Percentiles rank a stretch among this genome's conserved stretches.
Conservation (phyloP, 2,329 filamentous ascomycete genomes). For the Raffaelea deltoideospora region DNA sequence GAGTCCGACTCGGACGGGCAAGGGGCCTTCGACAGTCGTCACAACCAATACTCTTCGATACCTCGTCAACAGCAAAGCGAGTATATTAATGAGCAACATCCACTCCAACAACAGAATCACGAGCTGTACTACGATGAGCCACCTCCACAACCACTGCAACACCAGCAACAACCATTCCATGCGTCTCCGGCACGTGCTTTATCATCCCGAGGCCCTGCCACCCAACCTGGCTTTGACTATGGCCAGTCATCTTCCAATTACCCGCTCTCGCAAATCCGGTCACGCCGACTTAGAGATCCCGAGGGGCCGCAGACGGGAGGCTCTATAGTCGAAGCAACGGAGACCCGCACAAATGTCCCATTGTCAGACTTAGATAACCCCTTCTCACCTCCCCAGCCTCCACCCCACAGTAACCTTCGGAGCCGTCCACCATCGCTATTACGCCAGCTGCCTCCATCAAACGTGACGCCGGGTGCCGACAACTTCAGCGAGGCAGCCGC, state of each 20-base stretch:
- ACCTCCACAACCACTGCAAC: not conserved
- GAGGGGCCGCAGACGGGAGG: too few relatives aligned
- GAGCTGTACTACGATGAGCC: constrained; percentile 7
- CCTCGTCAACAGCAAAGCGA: constrained; percentile 1
- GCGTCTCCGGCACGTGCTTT: constrained; percentile 9
- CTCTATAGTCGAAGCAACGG: too few relatives aligned
- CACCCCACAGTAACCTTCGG: constrained; percentile 7
- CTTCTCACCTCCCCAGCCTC: constrained; percentile 13
- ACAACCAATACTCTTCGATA: constrained; percentile 2
- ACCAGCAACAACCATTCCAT: constrained; percentile 7
- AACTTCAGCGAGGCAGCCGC: constrained; percentile 48
- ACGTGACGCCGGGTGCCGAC: constrained; percentile 47
- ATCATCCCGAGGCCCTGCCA: constrained; percentile 5
- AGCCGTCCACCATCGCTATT: not conserved
- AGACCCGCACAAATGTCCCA: constrained; percentile 7
- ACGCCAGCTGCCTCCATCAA: constrained; percentile 16
- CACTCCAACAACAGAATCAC: constrained; percentile 4
- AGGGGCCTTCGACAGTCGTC: constrained; percentile 8
- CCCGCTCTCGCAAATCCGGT: constrained; percentile 14
- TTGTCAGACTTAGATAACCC: too few relatives aligned
- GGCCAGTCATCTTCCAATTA: constrained; percentile 17
- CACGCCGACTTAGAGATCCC: too few relatives aligned
- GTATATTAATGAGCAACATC: constrained; percentile 3
- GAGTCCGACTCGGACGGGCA: constrained; percentile 11
- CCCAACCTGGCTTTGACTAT: constrained; percentile 24